phyloP scores from a whole-genome alignment of 805 yeast genomes.

The Starmera dryadoides region DNA sequence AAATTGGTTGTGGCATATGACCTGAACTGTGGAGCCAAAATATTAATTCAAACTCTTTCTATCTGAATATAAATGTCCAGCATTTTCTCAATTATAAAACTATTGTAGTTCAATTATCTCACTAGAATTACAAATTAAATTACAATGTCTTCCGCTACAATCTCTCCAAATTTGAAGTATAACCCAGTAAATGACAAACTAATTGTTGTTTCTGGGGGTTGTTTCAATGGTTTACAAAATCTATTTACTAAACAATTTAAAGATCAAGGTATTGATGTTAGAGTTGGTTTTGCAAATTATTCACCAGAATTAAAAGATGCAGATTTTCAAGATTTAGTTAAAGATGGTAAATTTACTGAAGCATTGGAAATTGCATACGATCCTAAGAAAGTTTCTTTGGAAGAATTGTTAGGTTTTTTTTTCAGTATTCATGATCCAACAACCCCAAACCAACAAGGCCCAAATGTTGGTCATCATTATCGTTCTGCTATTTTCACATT shows the following conservation, averaged over 20 bases:
- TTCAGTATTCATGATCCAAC: slow-evolving; percentile 95
- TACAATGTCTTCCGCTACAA: too few relatives aligned
- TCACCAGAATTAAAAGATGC: slow-evolving; percentile 37
- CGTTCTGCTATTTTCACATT: slow-evolving; percentile 75
- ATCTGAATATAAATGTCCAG: too few relatives aligned
- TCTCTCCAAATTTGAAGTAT: too few relatives aligned
- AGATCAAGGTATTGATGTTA: slow-evolving; percentile 60
- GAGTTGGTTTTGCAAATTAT: slow-evolving; percentile 93
- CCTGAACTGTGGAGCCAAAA: too few relatives aligned
- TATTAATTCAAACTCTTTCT: too few relatives aligned
- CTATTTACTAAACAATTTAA: slow-evolving; percentile 67
- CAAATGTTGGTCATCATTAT: slow-evolving; percentile 85
- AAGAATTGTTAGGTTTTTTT: slow-evolving; percentile 71
- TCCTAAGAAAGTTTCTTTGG: slow-evolving; percentile 50
- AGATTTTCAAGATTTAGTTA: slow-evolving; percentile 65
- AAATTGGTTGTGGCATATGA: too few relatives aligned
- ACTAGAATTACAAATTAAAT: too few relatives aligned
- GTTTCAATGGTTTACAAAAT: slow-evolving; percentile 89
- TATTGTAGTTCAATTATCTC: too few relatives aligned
- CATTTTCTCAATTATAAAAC: too few relatives aligned
- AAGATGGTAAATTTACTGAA: slow-evolving; percentile 69
- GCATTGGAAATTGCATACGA: slow-evolving; percentile 77
- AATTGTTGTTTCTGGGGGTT: slow-evolving; percentile 58
- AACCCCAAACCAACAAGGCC: slow-evolving; percentile 74
- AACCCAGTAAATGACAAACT: slow-evolving; percentile 41